Base-by-base conservation (phyloP, 2,329 filamentous ascomycete species). In the Pseudogymnoascus sp. region DNA sequence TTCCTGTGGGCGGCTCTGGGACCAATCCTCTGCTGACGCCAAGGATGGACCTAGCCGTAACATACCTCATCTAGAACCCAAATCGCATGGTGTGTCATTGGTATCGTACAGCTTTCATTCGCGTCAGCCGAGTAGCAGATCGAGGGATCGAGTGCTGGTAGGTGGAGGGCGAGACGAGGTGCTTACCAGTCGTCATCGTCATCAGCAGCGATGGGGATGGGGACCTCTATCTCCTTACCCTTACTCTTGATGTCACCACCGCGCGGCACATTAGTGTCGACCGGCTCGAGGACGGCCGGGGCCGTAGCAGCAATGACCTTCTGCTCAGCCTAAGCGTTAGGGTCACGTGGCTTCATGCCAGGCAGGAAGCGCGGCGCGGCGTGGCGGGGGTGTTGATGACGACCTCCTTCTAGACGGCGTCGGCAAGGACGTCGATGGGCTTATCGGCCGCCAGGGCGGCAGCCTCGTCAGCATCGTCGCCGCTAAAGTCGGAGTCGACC, bases 401-500 rank as follows among this genome's bases (percentile, higher is more conserved):
- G 9, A 53, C 26, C 8, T 17, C n/a, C 47, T 53, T 53, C 15
- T 10, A 9, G 26, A 53, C 10, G 15, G 10, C 17, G 47, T 53
- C 47, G 23, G 47, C 47, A 9, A 53, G 47, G 26, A 53, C 47
- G 15, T 53, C 26, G 13, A 53, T 19, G 26, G 19, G 26, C 47
- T 53, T 53, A 63, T 62, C 62, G 62, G 47, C 61, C 28, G 19
- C 64, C n/a, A n/a, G 60, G 50, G 64, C 65, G 21, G 61, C 35
- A 17, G 62, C 60, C n/a, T 59, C 67, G 8, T 65, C 67, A 66
- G 33, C 57, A 17, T 67, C 67, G 15, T 64, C 68, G 9, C 68
- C 71, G 23, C 36, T 66, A 23, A 66, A 64, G 50, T 66, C 69
- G n/a, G 62, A 68, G 15, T 69, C 67, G n/a, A 64, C 63, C 60